Percentiles rank a stretch among this genome's conserved stretches.
Evolutionary conservation across 208 protist genomes (phyloP).

Genomic region (Spongospora subterranea): DNA sequence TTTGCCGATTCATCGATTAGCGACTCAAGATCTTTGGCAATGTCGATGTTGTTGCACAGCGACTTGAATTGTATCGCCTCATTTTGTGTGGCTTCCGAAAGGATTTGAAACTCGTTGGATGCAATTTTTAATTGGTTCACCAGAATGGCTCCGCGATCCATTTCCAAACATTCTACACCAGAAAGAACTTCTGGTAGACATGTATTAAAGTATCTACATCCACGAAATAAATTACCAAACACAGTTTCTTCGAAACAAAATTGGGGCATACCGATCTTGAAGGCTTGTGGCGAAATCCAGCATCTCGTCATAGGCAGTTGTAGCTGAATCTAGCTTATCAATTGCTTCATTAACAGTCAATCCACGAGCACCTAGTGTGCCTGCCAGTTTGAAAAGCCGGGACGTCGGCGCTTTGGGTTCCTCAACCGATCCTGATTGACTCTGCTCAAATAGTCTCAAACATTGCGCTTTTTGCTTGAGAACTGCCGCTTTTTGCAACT

Average conservation of each 20-base stretch:
- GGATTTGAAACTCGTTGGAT: neutral
- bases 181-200: conserved; percentile 37
- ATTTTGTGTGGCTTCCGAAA: neutral
- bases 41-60: conserved; percentile 14
- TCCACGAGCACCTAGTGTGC: neutral
- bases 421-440: neutral
- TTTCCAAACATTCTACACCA: conserved; percentile 9
- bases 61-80: neutral
- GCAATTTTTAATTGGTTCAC: conserved; percentile 21
- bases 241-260: neutral
- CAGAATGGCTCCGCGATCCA: conserved; percentile 42
- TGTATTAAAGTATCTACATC: conserved; percentile 21
- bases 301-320: conserved; percentile 29
- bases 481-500: neutral
- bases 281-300: neutral
- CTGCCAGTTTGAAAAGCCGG: neutral
- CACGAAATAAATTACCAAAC: neutral
- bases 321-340: conserved; percentile 11
- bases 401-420: neutral
- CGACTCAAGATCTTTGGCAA: neutral
- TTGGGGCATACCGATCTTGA: neutral
- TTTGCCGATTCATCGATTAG: neutral
- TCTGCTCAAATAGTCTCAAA: neutral
- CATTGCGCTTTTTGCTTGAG: conserved; percentile 4
- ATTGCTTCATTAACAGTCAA: conserved; percentile 7